Evolutionary conservation across 352 stramenopile species (phyloP).

Genomic region (Pythium grandisporangium): DNA sequence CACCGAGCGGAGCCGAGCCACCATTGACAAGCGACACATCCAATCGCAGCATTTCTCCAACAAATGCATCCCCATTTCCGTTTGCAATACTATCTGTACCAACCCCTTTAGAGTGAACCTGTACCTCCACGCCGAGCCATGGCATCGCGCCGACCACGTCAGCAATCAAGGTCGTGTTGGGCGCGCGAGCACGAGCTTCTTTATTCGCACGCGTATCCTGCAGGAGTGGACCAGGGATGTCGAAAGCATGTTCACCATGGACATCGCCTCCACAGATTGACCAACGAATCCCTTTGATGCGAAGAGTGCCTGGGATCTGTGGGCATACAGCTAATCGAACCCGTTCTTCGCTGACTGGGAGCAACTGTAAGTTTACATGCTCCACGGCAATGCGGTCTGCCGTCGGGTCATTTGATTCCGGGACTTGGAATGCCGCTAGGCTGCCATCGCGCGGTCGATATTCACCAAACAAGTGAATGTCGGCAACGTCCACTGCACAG

Average conservation of each 20-base stretch:
- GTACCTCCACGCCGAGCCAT: conserved; percentile 69
- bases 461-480: conserved; percentile 75
- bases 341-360: conserved; percentile 67
- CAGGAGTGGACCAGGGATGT: conserved; percentile 69
- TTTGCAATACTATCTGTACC: no score
- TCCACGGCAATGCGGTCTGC: conserved; percentile 43
- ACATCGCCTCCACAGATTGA: conserved; percentile 78
- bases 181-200: conserved; percentile 58
- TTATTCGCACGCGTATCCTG: conserved; percentile 73
- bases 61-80: conserved; percentile 27
- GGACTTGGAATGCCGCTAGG: conserved; percentile 32
- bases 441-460: conserved; percentile 29
- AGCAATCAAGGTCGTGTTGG: conserved; percentile 67
- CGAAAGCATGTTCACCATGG: conserved; percentile 70
- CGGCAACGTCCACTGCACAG: conserved; percentile 70
- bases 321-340: conserved; percentile 62
- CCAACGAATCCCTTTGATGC: conserved; percentile 68
- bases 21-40: conserved; percentile 46
- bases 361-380: conserved; percentile 62
- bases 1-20: conserved; percentile 33
- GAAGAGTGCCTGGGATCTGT: conserved; percentile 40
- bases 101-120: no score
- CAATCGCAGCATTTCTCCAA: conserved; percentile 55
- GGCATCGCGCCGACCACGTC: conserved; percentile 69
- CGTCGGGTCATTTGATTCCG: conserved; percentile 12